Evolutionary conservation across 2,329 filamentous ascomycete species (phyloP), one percentile per base, ranked within the genome.

Genomic region (Aspergillus bombycis): DNA sequence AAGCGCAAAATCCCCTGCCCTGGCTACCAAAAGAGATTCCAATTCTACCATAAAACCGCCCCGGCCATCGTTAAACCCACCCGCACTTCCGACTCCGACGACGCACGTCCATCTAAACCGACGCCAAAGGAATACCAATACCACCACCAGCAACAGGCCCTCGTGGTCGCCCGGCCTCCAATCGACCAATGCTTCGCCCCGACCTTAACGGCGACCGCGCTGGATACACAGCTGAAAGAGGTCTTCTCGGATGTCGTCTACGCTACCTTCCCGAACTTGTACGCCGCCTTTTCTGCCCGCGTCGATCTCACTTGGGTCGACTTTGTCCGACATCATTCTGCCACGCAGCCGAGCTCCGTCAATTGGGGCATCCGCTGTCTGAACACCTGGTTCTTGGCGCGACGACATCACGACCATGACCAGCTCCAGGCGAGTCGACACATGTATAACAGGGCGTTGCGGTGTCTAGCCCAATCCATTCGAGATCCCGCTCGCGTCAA

Each of bases 221-320:
- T 70, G 4, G 63, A 65, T 56, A 32, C 46, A 19, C 67, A 68
- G 55, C 58, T 58, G 10, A 62, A 62, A 46, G 63, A 69, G 14
- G 61, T 66, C 0, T 71, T 71, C 45, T 61, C 63, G 26, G 62
- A 63, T 41, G 64, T 69, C 9, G 55, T 72, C n/a, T 55, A 62
- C 36, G 58, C 57, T 16, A 61, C 58, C 14, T 72, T 70, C 57
- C 65, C 67, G 0, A 58, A 55, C 12, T 61, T 63, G 11, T 70
- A 63, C 50, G 62, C 65, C 46, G 62, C 54, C 9, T 70, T 68
- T 46, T 61, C 58, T 21, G 60, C 19, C 2, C 68, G 68, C 2
- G 59, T 70, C 28, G 62, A 63, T 6, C 61, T 64, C 16, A 68
- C 64, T 45, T 72, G 69, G 69, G 52, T 68, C 23, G 64, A 68